Evolutionary conservation across 495 filamentous ascomycete species (phyloP).

Genomic region (Bathelium albidoporum): DNA sequence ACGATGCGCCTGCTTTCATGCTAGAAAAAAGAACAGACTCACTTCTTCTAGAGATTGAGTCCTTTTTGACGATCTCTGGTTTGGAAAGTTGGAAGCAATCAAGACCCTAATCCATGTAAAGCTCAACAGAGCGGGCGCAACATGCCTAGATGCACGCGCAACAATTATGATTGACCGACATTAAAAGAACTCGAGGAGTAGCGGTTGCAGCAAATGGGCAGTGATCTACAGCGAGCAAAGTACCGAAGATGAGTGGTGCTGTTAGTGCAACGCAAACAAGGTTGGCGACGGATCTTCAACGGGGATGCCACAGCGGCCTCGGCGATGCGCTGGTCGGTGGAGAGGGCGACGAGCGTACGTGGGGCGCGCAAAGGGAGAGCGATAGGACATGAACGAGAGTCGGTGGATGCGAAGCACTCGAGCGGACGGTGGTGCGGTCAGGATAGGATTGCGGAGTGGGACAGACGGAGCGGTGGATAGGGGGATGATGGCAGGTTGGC

Average conservation of each 20-base stretch:
- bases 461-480: not conserved
- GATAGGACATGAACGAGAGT: not conserved
- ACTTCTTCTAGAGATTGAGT: not conserved
- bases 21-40: not conserved
- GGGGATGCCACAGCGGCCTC: not conserved
- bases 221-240: not conserved
- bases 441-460: not conserved
- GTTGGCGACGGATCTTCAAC: not conserved
- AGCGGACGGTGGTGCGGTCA: not conserved
- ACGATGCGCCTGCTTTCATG: not conserved
- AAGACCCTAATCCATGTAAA: not conserved
- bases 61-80: not conserved
- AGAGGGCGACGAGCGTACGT: not conserved
- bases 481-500: not conserved
- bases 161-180: not conserved
- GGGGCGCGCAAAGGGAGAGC: not conserved
- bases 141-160: not conserved
- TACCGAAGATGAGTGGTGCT: not conserved
- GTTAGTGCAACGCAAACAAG: not conserved
- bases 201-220: not conserved
- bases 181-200: not conserved
- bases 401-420: not conserved
- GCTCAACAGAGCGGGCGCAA: not conserved
- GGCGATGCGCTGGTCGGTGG: not conserved
- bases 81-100: not conserved